These are phyloP conservation scores for Benincasa hispida DNA, from an alignment of 306 rosid genomes.

Conservation along the genomic window DNA sequence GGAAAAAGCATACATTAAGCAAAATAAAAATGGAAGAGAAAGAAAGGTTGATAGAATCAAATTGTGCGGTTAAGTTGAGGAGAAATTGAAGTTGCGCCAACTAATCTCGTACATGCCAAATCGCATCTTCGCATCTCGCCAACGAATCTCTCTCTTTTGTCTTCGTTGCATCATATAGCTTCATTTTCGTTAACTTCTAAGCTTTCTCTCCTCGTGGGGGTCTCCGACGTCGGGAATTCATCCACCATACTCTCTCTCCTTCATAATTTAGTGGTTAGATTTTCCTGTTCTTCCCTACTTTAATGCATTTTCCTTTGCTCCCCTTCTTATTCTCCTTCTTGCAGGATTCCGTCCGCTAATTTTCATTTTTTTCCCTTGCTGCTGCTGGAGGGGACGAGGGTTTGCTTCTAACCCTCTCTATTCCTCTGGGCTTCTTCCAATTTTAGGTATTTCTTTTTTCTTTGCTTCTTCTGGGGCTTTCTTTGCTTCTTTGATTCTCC, in stretches of 20 bases:
- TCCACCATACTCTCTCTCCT: not conserved
- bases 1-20: not conserved
- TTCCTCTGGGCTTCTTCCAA: slow-evolving; percentile 19
- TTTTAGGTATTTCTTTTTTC: slow-evolving; percentile 1
- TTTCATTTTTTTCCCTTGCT: not conserved
- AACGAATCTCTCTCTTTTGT: not conserved
- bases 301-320: not conserved
- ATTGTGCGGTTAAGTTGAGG: not conserved
- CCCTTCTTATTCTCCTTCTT: not conserved
- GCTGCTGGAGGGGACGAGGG: slow-evolving; percentile 7
- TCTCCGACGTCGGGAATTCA: not conserved
- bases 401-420: slow-evolving; percentile 14
- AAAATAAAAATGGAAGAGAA: not conserved
- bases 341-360: not conserved
- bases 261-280: not conserved
- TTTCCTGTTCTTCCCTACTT: not conserved
- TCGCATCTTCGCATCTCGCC: not conserved
- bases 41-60: not conserved
- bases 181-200: not conserved
- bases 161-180: not conserved
- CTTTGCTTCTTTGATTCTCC: not conserved
- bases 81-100: not conserved
- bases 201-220: not conserved
- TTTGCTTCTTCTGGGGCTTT: slow-evolving; percentile 7
- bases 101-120: not conserved